phyloP scores from a whole-genome alignment of 352 stramenopile genomes.

The Globisporangium nagaii region DNA sequence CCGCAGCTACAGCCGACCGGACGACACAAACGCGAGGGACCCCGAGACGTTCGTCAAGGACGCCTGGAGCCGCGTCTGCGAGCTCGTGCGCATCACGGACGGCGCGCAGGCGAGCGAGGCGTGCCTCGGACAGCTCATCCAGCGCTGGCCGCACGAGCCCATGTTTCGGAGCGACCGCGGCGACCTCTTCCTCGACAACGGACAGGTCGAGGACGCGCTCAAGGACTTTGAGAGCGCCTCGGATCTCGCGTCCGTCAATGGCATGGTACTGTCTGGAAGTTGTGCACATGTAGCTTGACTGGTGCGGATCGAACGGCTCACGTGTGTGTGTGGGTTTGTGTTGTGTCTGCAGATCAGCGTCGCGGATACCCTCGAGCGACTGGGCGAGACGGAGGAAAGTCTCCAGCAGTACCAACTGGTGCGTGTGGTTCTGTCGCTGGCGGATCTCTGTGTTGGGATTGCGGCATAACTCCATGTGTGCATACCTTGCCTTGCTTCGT shows the following conservation, averaged over 20 bases:
- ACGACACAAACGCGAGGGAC: constrained; percentile 3
- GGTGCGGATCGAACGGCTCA: neutral
- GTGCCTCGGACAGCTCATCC: constrained; percentile 44
- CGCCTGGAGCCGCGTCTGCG: constrained; percentile 35
- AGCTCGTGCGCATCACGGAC: constrained; percentile 44
- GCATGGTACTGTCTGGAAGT: constrained; percentile 26
- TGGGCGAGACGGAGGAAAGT: constrained; percentile 52
- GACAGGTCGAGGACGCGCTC: constrained; percentile 52
- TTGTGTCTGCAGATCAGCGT: constrained; percentile 34
- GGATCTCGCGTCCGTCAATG: constrained; percentile 32
- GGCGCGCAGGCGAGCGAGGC: constrained; percentile 39
- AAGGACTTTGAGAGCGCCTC: constrained; percentile 47
- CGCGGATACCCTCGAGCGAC: constrained; percentile 44
- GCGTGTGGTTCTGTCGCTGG: too few species aligned
- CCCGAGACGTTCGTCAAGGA: constrained; percentile 28
- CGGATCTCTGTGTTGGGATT: too few species aligned
- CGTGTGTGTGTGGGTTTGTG: neutral
- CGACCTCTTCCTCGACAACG: constrained; percentile 40
- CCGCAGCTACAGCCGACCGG: constrained; percentile 9
- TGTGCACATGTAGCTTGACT: too few species aligned
- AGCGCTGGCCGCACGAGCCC: constrained; percentile 45
- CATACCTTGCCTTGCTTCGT: neutral
- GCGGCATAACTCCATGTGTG: too few species aligned
- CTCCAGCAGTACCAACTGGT: constrained; percentile 52
- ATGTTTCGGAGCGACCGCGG: constrained; percentile 57